Base-by-base conservation (phyloP, 495 filamentous ascomycete species). In the Penicillium samsonianum region DNA sequence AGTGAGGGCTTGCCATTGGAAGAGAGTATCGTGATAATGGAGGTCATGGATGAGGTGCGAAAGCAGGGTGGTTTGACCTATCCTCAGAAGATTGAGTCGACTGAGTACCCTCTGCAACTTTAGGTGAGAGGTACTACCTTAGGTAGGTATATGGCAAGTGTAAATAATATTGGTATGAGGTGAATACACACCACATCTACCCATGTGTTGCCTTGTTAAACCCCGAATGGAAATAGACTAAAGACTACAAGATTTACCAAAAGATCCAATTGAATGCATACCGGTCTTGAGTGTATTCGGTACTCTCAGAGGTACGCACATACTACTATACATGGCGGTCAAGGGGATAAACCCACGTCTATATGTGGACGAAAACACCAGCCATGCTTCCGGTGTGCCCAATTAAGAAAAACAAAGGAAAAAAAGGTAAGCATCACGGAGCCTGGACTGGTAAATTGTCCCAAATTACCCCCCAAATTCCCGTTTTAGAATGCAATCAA, bases 21-120 rank as follows among this genome's bases (percentile, higher is more conserved):
- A 62, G 93, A 98, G 79, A 96, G 90, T 68, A 80, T 96, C 53
- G 83, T 88, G 25, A 92, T 96, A 53, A 96, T 96, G 92, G 87
- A 92, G 69, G 83, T 87, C 12, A 96, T 97, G 93, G 93, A 98
- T 79, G 84, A 88, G 77, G 88, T 92, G 19, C 79, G 93, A 65
- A 80, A 74, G 70, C 88, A 92, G 79, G 85, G 86, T 47, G 89
- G 83, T 3, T 74, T 97, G 67, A 80, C 69, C 60, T 96, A 95
- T 79, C 90, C 91, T 26, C 86, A 89, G 55, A 76, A 82, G 63
- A 95, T 97, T 70, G 88, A 94, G 72, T 92, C 81, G 54, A 82
- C 82, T 47, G 82, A 90, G 42, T 92, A 86, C 73, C 80, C 80
- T 41, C 59, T 77, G 57, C 51, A 69, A 55, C 52, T 80, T 58